A percentile compares a stretch with the other conserved stretches of the same genome.
Conservation (phyloP, 73 alveolate genomes). For the Symbiodinium natans region DNA sequence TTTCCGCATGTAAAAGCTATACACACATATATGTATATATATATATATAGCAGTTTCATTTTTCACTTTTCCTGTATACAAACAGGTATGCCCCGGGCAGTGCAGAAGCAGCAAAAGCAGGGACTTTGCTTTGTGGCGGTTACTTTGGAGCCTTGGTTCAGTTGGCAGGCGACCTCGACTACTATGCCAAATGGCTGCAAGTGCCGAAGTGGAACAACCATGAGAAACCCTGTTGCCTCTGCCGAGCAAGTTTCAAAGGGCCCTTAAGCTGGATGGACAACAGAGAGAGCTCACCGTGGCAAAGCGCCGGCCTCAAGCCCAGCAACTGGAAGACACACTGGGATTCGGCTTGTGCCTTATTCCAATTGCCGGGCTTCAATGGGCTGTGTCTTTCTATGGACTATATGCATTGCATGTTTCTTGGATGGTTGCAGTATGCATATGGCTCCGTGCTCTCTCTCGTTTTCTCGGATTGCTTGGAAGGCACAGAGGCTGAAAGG, state of each 20-base stretch:
- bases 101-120: neutral
- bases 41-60: too few relatives aligned
- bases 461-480: neutral
- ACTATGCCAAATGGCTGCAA: neutral
- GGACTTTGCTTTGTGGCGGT: neutral
- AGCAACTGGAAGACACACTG: neutral
- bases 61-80: too few relatives aligned
- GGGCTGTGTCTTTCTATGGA: neutral
- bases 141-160: neutral
- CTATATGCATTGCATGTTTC: neutral
- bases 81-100: neutral
- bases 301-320: neutral
- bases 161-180: slow-evolving; percentile 7
- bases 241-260: neutral
- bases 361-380: neutral
- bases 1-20: too few relatives aligned
- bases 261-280: neutral
- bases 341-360: neutral
- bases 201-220: neutral
- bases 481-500: neutral
- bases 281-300: neutral
- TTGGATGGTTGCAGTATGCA: slow-evolving; percentile 3
- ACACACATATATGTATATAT: too few relatives aligned
- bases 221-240: neutral
- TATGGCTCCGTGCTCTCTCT: neutral